These are phyloP conservation scores for Schizophyllum amplum DNA, from an alignment of 1,284 basidiomycete species.

Conservation along the genomic window DNA sequence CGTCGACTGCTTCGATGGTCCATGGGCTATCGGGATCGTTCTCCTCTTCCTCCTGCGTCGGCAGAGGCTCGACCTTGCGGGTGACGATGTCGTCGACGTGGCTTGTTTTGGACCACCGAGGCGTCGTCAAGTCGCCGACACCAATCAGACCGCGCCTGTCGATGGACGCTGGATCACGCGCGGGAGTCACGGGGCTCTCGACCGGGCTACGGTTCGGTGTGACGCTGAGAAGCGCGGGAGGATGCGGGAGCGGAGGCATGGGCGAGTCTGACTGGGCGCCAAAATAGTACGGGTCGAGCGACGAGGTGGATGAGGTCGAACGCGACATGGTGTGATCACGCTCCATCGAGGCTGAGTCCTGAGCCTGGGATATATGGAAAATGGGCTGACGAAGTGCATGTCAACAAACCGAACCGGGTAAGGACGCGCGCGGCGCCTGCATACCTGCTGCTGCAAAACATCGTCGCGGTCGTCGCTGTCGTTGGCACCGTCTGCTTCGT, in stretches of 20 bases:
- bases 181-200: constrained; percentile 61
- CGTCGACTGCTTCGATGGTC: constrained; percentile 81
- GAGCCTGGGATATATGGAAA: constrained; percentile 29
- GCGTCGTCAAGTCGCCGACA: constrained; percentile 96
- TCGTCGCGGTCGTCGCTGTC: constrained; percentile 2
- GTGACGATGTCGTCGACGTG: constrained; percentile 25
- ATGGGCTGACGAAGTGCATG: constrained; percentile 24
- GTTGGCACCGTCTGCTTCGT: constrained; percentile 1
- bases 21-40: constrained; percentile 66
- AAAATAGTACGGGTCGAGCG: constrained; percentile 80
- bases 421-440: constrained; percentile 1
- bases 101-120: constrained; percentile 68
- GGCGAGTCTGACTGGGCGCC: constrained; percentile 56
- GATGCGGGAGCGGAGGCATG: constrained; percentile 37
- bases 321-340: constrained; percentile 36
- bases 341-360: constrained; percentile 20
- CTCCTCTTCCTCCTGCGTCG: constrained; percentile 18
- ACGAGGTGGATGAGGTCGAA: constrained; percentile 58
- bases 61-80: constrained; percentile 3
- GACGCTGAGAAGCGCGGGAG: constrained; percentile 24
- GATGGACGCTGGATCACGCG: constrained; percentile 70
- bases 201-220: constrained; percentile 31
- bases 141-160: constrained; percentile 88
- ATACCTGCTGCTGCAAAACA: constrained; percentile 14
- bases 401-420: not conserved